phyloP scores from a whole-genome alignment of 208 protist species.

The Trichomonas vaginalis region DNA sequence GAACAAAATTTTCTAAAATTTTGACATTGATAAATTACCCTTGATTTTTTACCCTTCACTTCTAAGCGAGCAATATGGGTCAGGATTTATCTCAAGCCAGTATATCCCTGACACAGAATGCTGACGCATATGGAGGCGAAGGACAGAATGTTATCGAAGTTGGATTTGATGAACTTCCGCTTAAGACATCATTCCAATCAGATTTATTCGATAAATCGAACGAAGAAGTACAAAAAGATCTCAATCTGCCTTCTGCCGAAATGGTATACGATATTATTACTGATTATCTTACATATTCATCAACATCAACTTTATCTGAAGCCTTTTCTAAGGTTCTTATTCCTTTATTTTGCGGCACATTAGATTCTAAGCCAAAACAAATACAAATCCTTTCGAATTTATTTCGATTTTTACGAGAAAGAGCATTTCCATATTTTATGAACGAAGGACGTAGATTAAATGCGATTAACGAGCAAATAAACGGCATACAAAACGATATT shows the following conservation, averaged over 20 bases:
- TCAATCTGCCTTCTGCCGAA: neutral
- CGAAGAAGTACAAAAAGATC: neutral
- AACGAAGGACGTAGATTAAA: neutral
- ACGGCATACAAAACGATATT: neutral
- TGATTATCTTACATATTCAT: neutral
- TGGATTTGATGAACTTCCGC: neutral
- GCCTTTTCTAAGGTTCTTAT: neutral
- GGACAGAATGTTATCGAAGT: neutral
- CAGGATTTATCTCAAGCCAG: neutral
- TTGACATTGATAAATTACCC: too few relatives aligned
- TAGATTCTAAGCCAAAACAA: neutral
- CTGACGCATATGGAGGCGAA: neutral
- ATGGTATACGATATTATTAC: neutral
- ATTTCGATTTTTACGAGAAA: neutral
- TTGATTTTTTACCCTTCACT: too few relatives aligned
- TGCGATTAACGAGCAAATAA: neutral
- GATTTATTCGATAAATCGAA: neutral
- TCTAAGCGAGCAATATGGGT: too few relatives aligned
- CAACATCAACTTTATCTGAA: neutral
- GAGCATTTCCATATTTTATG: neutral
- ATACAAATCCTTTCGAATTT: neutral
- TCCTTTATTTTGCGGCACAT: neutral
- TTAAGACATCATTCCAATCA: neutral
- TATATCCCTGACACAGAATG: neutral
- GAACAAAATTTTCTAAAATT: too few relatives aligned